phyloP scores from a whole-genome alignment of 768 basidiomycete genomes.

The Mycena galopus region DNA sequence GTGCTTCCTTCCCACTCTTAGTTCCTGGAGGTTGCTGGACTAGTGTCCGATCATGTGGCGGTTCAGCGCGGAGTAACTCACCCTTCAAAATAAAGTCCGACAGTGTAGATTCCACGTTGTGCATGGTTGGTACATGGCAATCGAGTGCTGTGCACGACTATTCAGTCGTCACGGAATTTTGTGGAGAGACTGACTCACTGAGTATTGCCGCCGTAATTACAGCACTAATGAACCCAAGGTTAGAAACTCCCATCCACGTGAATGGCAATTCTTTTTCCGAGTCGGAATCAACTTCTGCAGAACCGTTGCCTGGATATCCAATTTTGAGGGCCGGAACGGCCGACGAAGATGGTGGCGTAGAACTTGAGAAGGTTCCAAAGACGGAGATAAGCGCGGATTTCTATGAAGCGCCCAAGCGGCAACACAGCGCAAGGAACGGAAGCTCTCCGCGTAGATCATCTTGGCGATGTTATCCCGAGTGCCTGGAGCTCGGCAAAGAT shows the following conservation, averaged over 20 bases:
- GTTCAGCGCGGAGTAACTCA: conserved; percentile 7
- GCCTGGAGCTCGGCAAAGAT: not conserved
- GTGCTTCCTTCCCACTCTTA: too few species aligned
- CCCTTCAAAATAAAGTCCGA: not conserved
- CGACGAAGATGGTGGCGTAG: conserved; percentile 30
- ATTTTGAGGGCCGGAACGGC: conserved; percentile 10
- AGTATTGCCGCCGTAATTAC: conserved; percentile 9
- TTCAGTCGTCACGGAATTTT: not conserved
- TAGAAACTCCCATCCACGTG: conserved; percentile 15
- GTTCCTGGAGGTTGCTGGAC: not conserved
- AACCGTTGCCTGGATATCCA: conserved; percentile 28
- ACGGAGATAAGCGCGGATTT: too few species aligned
- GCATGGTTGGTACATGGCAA: conserved; percentile 29
- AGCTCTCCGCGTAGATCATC: conserved; percentile 9
- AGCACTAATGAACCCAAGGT: conserved; percentile 28
- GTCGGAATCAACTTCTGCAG: not conserved
- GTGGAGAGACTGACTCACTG: not conserved
- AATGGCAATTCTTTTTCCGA: conserved; percentile 10
- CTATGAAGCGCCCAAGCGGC: too few species aligned
- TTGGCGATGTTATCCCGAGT: not conserved
- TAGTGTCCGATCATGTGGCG: not conserved
- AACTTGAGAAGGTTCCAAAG: not conserved
- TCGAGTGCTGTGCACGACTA: not conserved
- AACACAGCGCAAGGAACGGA: too few species aligned
- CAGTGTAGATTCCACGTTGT: conserved; percentile 4